Base-by-base conservation (phyloP, 2,329 filamentous ascomycete genomes). In the Aureobasidium lini region DNA sequence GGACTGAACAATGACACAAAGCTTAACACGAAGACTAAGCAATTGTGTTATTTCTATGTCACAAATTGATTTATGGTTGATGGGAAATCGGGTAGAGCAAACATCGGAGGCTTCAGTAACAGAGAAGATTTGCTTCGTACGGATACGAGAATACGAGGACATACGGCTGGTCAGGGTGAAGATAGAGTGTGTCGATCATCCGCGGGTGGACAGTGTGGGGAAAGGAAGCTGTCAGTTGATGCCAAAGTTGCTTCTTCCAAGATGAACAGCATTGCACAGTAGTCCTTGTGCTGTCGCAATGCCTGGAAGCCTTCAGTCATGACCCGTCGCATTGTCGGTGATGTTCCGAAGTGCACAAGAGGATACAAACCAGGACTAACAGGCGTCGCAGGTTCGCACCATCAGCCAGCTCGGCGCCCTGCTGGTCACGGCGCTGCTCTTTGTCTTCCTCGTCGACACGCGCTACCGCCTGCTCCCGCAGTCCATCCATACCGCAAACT, bases 401-500 rank as follows among this genome's bases (percentile, higher is more conserved):
- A 83, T 87, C 69, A 79, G 88, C 70, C 90, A 96, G 81, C 84
- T 94, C 69, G 78, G 81, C 64, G 78, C 84, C 60, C 79, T 90
- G 60, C 79, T 83, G 59, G 71, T 82, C 65, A 77, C 90, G 68
- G 68, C 75, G 66, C 83, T 87, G 65, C 78, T 93, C 65, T 70
- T 92, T 67, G 75, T 93, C 67, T 85, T 93, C 73, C 81, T 95
- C 72, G 85, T 96, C 77, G 92, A 96, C 76, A 89, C 86, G 69
- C 89, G 88, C 71, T 95, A 94, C 77, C 84, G 89, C 66, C 88
- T 96, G 61, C 84, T 96, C 37, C 92, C 92, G 43, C 85, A 86
- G 68, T 84, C 87, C 62, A 87, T 96, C 66, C 92, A 96, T 78
- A 89, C 93, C 73, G 84, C 95, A 68, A 92, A 92, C 29, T 83